Evolutionary conservation across 129 eudicot species (phyloP), one percentile per base, ranked within the genome.

Genomic region (Artemisia annua): DNA sequence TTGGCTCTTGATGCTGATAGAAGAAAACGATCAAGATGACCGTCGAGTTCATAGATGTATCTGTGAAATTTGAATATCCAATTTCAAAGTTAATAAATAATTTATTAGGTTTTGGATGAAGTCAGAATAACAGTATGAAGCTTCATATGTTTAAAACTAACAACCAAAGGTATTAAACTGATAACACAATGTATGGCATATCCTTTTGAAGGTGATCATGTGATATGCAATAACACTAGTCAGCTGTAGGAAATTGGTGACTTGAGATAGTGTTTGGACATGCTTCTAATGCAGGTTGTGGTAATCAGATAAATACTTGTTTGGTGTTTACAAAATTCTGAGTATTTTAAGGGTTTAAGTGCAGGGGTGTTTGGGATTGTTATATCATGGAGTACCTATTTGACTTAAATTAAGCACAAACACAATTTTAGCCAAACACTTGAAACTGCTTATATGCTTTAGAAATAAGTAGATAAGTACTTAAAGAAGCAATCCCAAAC

Each of bases 21-120:
- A 2, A 93, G 89, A 53, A 93, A 81, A 58, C 98, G 98, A 57
- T 88, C 85, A 0, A 93, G 83, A 71, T 93, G 98, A 67, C 63
- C 95, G 69, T 93, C 98, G 48, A 93, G 67, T 78, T 93, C 98
- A 60, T 93, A 93, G n/a, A 93, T 80, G 80, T 85, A 54, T 30
- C 98, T 92, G 89, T 50, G 18, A 13, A 56, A 56, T 22, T 57
- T 2, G 48, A 32, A 9, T 57, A 49, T 51, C 22, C 17, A 7
- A 3, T 17, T 9, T 26, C 2, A 5, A 48, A 2, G 15, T 53
- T 12, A 55, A 18, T 30, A 17, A 4, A 13, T 52, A 62, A 74
- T 30, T 8, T n/a, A 22, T n/a, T 9, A 48, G 12, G 50, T 22
- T 73, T 48, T 73, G 19, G 69, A 60, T 60, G 32, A 28, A 61